Base-by-base conservation (phyloP, 768 basidiomycete species). In the Boletus barrowsii region DNA sequence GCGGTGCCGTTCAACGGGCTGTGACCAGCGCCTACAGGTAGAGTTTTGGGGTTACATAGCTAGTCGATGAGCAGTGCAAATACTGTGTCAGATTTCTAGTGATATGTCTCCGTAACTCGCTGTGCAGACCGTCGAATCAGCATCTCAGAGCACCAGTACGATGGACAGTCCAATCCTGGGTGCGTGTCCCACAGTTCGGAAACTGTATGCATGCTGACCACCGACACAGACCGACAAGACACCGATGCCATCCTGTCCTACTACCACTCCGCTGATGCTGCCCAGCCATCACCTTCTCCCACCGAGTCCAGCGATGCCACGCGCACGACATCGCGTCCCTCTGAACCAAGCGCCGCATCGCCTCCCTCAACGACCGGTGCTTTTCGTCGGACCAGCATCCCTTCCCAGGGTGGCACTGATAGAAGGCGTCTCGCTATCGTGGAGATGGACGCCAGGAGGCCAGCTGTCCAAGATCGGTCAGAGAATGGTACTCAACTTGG, bases 401-500 rank as follows among this genome's bases (percentile, higher is more conserved):
- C 80, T 18, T 81, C 86, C 1, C 78, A 81, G 64, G 83, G 82
- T 55, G 78, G 80, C 60, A 72, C 78, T 49, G 86, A 87, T 71
- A 80, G 86, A 62, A 77, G 87, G 47, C 76, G 85, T 54, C 72
- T 87, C 47, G 84, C 84, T 42, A 82, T 89, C 57, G 80, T 88
- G 37, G 77, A 87, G 69, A 75, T 83, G 76, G 79, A 82, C 68
- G 51, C 73, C 33, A 47, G 42, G 15, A 48, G 44, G 29, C 22
- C 51, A 18, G 47, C 76, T 47, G 56, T 61, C 14, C 63, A 65
- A 42, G 62, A 64, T 57, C 69, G 60, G 42, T 55, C 65, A 51
- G 61, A 55, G 49, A 70, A 65, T 59, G 18, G 54, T 54, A 43
- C 59, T 46, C 33, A 36, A 18, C 54, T 35, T 60, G 48, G 42